Base-by-base conservation (phyloP, 495 filamentous ascomycete species). In the Barbatosphaeria neglecta region DNA sequence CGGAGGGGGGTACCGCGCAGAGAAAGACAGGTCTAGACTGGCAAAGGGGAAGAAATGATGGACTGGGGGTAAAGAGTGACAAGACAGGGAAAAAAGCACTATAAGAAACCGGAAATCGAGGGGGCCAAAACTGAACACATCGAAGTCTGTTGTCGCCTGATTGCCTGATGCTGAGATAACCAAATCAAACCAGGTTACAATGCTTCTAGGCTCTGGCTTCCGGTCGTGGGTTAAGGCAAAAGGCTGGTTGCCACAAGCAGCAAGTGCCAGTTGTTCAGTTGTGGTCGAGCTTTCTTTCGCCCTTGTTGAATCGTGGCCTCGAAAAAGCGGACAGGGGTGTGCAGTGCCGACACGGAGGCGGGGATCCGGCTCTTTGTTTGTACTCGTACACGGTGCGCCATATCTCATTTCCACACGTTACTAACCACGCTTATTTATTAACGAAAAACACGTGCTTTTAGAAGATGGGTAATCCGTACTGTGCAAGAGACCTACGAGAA, bases 281-380 rank as follows among this genome's bases (percentile, higher is more conserved):
- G 43, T 45, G 28, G 43, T 39, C 43, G 40, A 28, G 10, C 18
- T 25, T 38, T 47, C 45, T 41, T 47, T 47, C 35, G 39, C 19
- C 39, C 20, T 55, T 44, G 43, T 37, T 46, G 39, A 63, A 63
- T 63, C 60, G 60, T 65, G 62, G 62, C 62, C 62, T 65, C 58
- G 50, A 62, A 56, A 59, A 50, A 43, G 47, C 33, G 43, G 23
- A 44, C 50, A 49, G 46, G 49, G 52, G 59, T 50, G 22, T 4
- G 17, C n/a, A 19, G 19, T 0, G 19, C 22, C 39, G 20, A 23
- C 11, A 23, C 22, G 17, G 39, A 22, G 39, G 39, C 20, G 20
- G 37, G 39, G 17, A n/a, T 2, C 20, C 15, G 39, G 39, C n/a
- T 16, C 13, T 16, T 6, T 18, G 37, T 3, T 3, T 9, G n/a